A percentile compares a stretch with the other conserved stretches of the same genome.
Conservation (phyloP, 202 grass and related monocot species). For the Dendrocalamus latiflorus region DNA sequence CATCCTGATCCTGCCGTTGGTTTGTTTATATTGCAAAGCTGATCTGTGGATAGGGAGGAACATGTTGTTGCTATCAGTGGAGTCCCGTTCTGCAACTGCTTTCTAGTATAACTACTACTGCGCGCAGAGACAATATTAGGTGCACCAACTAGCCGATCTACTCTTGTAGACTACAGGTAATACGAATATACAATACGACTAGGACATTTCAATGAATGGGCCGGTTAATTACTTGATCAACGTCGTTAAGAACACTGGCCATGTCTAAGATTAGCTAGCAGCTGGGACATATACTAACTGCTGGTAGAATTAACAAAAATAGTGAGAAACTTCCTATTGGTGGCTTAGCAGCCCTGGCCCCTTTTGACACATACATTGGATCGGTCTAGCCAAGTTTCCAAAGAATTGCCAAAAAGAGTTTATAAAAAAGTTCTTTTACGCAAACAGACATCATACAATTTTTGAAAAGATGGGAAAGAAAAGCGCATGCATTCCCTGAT, state of each 20-base stretch:
- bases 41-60: constrained; percentile 18
- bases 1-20: constrained; percentile 27
- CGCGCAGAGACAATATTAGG: constrained; percentile 43
- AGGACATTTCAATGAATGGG: constrained; percentile 5
- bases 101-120: constrained; percentile 31
- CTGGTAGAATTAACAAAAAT: neutral
- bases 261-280: neutral
- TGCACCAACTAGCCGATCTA: neutral
- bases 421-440: neutral
- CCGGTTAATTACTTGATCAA: neutral
- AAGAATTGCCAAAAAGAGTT: too few species aligned
- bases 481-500: too few species aligned
- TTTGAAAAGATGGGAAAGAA: neutral
- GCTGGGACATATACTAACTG: too few species aligned
- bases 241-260: neutral
- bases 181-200: neutral
- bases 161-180: neutral
- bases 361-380: constrained; percentile 10
- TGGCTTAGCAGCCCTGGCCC: neutral
- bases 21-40: neutral
- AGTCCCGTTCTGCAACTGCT: constrained; percentile 52
- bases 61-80: constrained; percentile 34
- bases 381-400: neutral
- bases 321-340: constrained; percentile 25
- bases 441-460: too few species aligned